phyloP scores from a whole-genome alignment of 768 basidiomycete species.

The Psilocybe sp. region DNA sequence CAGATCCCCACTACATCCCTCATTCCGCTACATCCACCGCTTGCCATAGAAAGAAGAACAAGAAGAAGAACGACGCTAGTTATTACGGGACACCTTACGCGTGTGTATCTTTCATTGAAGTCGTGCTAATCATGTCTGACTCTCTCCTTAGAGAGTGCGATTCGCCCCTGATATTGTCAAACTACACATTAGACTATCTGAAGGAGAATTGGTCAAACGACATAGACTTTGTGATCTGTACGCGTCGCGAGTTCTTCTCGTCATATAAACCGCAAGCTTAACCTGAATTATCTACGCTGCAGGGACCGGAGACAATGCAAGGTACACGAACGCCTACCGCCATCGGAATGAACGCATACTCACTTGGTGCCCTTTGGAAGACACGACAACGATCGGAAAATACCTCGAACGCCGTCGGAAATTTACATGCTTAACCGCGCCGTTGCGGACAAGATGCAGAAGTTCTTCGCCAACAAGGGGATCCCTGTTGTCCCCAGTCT shows the following conservation, averaged over 20 bases:
- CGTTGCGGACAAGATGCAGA: conserved; percentile 67
- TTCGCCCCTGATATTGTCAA: conserved; percentile 74
- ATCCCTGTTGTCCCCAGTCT: conserved; percentile 82
- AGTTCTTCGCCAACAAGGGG: conserved; percentile 64
- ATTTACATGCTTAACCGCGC: conserved; percentile 74
- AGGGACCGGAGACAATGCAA: conserved; percentile 81
- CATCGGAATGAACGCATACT: neutral
- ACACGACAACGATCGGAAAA: conserved; percentile 79
- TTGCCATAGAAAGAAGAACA: conserved; percentile 66
- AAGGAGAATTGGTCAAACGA: conserved; percentile 78
- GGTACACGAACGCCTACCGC: conserved; percentile 31
- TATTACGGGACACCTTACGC: conserved; percentile 68
- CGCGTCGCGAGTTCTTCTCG: conserved; percentile 18
- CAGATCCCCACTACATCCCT: conserved; percentile 62
- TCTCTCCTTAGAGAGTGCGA: conserved; percentile 63
- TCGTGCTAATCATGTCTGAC: neutral
- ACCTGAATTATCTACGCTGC: neutral
- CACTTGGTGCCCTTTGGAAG: conserved; percentile 32
- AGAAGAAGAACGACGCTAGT: conserved; percentile 50
- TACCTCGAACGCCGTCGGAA: conserved; percentile 79
- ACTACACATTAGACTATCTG: conserved; percentile 79
- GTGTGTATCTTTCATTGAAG: conserved; percentile 37
- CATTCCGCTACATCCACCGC: conserved; percentile 54
- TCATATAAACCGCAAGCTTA: neutral
- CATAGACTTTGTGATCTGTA: conserved; percentile 89